Evolutionary conservation across 2,329 filamentous ascomycete genomes (phyloP).

Genomic region (Fusarium praegraminearum): DNA sequence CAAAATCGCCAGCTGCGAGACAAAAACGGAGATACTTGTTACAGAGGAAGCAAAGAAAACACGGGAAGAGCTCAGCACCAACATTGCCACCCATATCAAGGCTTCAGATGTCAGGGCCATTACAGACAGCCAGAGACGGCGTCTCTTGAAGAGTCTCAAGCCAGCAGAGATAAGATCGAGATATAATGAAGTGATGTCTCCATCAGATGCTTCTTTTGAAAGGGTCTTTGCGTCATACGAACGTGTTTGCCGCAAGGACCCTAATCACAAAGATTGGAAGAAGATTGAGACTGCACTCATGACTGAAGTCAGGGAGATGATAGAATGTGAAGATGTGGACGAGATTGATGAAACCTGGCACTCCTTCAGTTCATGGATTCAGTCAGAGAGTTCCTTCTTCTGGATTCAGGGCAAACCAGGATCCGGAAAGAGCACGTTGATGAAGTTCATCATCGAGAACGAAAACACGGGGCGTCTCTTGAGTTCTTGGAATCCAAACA

Average conservation of each 20-base stretch:
- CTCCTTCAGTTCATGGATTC: fast-evolving
- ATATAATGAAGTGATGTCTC: fast-evolving
- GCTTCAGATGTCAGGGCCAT: no score
- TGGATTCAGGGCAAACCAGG: slow-evolving; percentile 11
- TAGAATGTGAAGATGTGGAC: background rate
- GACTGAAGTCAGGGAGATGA: no score
- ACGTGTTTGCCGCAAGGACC: fast-evolving
- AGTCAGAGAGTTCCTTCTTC: fast-evolving
- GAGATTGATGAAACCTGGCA: background rate
- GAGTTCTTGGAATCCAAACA: fast-evolving
- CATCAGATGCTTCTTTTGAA: slow-evolving; percentile 4
- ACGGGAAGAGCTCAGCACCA: background rate
- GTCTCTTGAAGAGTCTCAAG: background rate
- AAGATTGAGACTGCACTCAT: fast-evolving
- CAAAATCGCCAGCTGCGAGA: fast-evolving
- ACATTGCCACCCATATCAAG: background rate
- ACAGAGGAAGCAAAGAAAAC: background rate
- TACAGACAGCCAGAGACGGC: background rate
- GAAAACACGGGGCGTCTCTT: fast-evolving
- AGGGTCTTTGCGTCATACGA: slow-evolving; percentile 5
- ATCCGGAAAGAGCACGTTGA: background rate
- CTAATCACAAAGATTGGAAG: fast-evolving
- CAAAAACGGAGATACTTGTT: background rate
- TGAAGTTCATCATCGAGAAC: background rate
- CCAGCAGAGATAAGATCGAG: background rate